Base-by-base conservation (phyloP, 257 asterid species). In the Primulina huaijiensis region DNA sequence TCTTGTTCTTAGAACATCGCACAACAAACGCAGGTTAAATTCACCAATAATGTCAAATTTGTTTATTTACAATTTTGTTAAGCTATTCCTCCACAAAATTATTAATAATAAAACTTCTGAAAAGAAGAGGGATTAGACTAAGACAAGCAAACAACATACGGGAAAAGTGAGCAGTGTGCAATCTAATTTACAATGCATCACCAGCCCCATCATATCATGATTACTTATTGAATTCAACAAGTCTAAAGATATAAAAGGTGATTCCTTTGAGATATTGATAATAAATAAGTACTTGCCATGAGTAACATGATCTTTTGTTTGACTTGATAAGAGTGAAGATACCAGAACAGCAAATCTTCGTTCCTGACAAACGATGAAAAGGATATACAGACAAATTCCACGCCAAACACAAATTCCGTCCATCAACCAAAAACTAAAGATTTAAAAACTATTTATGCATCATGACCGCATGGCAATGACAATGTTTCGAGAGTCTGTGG, bases 281-380 rank as follows among this genome's bases (percentile, higher is more conserved):
- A 67, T 8, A 21, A 63, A 75, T 17, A 27, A 66, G 67, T 64
- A 82, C 96, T 87, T 91, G 79, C 99, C 99, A 72, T 94, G 96
- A 74, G 82, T 91, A 72, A 94, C 95, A 35, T 84, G 78, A 80
- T 94, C 99, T 80, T 91, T 94, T 7, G 99, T 91, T 81, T 94
- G 99, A 87, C 99, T 94, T 30, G 99, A 94, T 76, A 94, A 63
- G 70, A 94, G 96, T 10, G 99, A 86, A 72, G 97, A 91, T 75
- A 78, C 85, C 75, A 94, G 72, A 74, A 91, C 96, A 0, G 97
- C 97, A 66, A 94, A 94, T 79, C 99, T 81, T 81, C 95, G 83
- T 85, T 91, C 99, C 99, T 94, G 89, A 75, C 30, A 62, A 72
- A 59, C 12, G 30, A 19, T 67, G 33, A 57, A 30, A 30, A 55